A percentile compares a stretch with the other conserved stretches of the same genome.
Evolutionary conservation across 2,329 filamentous ascomycete species (phyloP).

Genomic region (Blastomyces silverae): DNA sequence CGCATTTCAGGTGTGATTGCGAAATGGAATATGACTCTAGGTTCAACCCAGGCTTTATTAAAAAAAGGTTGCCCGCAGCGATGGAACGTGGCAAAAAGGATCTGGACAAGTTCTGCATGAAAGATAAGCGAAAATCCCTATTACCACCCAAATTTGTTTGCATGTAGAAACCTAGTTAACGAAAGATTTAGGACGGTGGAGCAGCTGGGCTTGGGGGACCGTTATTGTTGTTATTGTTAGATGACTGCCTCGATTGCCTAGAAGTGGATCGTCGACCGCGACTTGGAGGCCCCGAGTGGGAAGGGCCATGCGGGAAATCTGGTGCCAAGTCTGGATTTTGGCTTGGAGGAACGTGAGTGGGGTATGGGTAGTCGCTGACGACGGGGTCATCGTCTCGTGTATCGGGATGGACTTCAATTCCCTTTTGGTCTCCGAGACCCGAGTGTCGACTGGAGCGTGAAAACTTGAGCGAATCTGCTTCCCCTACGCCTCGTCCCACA

Average conservation of each 20-base stretch:
- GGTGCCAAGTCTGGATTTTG: slow-evolving; percentile 43
- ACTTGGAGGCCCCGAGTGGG: slow-evolving; percentile 31
- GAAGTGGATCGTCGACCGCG: slow-evolving; percentile 35
- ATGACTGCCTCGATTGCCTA: slow-evolving; percentile 27
- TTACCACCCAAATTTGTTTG: neutral
- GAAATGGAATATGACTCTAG: neutral
- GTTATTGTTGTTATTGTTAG: neutral
- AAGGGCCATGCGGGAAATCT: slow-evolving; percentile 39
- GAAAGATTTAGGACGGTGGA: neutral
- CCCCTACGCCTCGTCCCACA: slow-evolving; percentile 44
- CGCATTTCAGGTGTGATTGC: neutral
- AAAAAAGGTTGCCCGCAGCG: neutral
- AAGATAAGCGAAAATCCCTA: neutral
- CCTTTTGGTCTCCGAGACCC: slow-evolving; percentile 37
- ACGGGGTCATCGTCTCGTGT: slow-evolving; percentile 43
- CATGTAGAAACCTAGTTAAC: neutral
- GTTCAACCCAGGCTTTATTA: neutral
- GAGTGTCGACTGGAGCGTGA: slow-evolving; percentile 33
- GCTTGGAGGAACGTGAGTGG: slow-evolving; percentile 39
- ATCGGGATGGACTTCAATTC: slow-evolving; percentile 44
- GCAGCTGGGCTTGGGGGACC: neutral
- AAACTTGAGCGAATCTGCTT: slow-evolving; percentile 37
- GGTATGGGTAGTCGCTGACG: slow-evolving; percentile 31
- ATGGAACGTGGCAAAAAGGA: slow-evolving; percentile 2
- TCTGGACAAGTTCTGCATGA: neutral